Conservation (phyloP, 2,329 filamentous ascomycete genomes). For the Stylonectria norvegica region DNA sequence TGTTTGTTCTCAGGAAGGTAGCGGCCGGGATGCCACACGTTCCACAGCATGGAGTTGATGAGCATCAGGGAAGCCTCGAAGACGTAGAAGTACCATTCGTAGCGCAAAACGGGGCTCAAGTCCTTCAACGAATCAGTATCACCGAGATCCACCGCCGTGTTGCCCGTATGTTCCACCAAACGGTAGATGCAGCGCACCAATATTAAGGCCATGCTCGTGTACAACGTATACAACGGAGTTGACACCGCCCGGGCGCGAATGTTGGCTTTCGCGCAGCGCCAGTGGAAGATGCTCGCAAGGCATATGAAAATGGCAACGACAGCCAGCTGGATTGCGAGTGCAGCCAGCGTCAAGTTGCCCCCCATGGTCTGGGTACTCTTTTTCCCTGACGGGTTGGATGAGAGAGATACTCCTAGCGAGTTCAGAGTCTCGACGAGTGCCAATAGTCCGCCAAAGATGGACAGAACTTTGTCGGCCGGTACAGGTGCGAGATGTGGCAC, state of each 20-base stretch:
- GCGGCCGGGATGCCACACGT: conserved; percentile 46
- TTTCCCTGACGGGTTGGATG: conserved; percentile 35
- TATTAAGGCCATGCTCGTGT: conserved; percentile 46
- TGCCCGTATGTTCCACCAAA: conserved; percentile 41
- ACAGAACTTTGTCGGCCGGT: conserved; percentile 42
- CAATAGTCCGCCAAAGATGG: conserved; percentile 46
- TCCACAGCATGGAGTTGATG: conserved; percentile 46
- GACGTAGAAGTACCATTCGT: conserved; percentile 56
- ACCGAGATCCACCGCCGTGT: conserved; percentile 15
- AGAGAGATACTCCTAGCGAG: conserved; percentile 39
- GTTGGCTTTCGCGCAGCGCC: conserved; percentile 24
- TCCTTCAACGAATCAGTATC: conserved; percentile 16
- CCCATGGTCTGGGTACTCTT: conserved; percentile 32
- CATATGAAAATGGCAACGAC: conserved; percentile 44
- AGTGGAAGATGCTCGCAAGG: conserved; percentile 45
- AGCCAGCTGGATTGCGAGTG: conserved; percentile 45
- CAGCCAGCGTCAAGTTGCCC: conserved; percentile 37
- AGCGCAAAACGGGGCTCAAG: conserved; percentile 42
- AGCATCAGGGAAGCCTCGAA: conserved; percentile 54
- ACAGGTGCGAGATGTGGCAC: conserved; percentile 57
- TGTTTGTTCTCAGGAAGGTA: conserved; percentile 45
- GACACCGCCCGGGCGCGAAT: conserved; percentile 1
- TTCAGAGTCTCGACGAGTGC: conserved; percentile 46
- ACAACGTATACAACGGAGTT: conserved; percentile 33
- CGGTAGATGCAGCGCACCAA: conserved; percentile 52